Conservation (phyloP, 176 grass and related monocot genomes). For the Hordeum marinum region DNA sequence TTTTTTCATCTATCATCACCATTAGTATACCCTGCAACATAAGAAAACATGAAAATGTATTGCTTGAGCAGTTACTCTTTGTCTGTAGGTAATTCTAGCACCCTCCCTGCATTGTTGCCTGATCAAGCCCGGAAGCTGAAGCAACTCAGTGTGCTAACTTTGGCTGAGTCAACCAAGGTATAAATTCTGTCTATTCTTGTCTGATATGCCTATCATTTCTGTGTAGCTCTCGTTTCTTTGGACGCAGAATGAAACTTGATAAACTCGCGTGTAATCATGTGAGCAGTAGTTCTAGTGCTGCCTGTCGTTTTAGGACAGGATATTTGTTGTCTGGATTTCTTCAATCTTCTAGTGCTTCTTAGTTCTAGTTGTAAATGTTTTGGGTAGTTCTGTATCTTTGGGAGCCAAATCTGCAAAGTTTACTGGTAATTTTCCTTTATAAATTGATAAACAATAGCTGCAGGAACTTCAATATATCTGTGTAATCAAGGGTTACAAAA, state of each 20-base stretch:
- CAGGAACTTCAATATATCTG: background rate
- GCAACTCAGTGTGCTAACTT: slow-evolving; percentile 88
- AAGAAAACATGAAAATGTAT: background rate
- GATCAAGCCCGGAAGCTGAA: slow-evolving; percentile 92
- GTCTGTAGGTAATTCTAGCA: slow-evolving; percentile 61
- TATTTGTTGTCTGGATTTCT: background rate
- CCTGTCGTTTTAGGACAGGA: background rate
- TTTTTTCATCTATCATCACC: slow-evolving; percentile 12
- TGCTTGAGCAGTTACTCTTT: background rate
- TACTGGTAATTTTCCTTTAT: background rate
- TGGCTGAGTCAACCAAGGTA: slow-evolving; percentile 94
- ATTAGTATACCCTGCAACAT: background rate
- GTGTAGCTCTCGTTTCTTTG: background rate
- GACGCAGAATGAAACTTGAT: background rate
- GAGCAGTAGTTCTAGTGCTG: background rate
- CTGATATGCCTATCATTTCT: background rate
- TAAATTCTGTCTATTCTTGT: background rate
- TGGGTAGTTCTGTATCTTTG: background rate
- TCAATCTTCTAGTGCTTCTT: background rate
- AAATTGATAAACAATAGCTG: background rate
- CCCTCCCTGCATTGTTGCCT: slow-evolving; percentile 67
- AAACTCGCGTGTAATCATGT: background rate
- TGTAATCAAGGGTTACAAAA: slow-evolving; percentile 12
- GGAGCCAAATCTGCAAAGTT: background rate
- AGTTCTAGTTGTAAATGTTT: slow-evolving; percentile 3